These are phyloP conservation scores for Apiospora phragmitis DNA, from an alignment of 2,329 filamentous ascomycete genomes.

Conservation along the genomic window DNA sequence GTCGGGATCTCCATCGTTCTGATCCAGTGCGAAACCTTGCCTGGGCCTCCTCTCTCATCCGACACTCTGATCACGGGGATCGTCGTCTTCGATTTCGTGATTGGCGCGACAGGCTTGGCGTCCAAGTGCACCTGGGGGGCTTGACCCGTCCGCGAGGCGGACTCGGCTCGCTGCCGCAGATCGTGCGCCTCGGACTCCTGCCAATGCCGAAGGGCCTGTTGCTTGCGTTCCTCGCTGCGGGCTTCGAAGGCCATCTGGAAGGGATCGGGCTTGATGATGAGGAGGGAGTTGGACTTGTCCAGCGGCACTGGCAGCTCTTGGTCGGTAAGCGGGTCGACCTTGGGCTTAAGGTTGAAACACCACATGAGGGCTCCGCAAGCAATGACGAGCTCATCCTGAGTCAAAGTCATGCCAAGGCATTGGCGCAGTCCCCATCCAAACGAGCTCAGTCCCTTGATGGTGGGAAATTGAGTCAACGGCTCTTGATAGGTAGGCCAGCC, in stretches of 20 bases:
- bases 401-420: constrained; percentile 36
- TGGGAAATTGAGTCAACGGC: constrained; percentile 50
- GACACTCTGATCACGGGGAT: constrained; percentile 1
- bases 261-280: constrained; percentile 58
- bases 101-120: neutral
- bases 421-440: constrained; percentile 56
- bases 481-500: constrained; percentile 53
- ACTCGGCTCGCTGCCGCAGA: constrained; percentile 26
- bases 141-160: constrained; percentile 19
- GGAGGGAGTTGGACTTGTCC: constrained; percentile 53
- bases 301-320: constrained; percentile 42
- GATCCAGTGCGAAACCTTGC: constrained; percentile 12
- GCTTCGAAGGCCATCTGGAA: constrained; percentile 57
- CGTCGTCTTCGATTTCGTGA: neutral
- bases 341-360: constrained; percentile 42
- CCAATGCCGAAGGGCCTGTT: constrained; percentile 40
- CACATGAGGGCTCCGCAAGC: constrained; percentile 51
- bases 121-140: neutral
- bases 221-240: constrained; percentile 40
- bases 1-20: constrained; percentile 11
- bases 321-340: constrained; percentile 43
- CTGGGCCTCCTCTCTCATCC: neutral
- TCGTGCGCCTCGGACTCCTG: constrained; percentile 32
- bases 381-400: constrained; percentile 48
- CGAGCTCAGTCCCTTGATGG: constrained; percentile 52